Base-by-base conservation (phyloP, 2,329 filamentous ascomycete genomes). In the Ceratocystis albifundus region DNA sequence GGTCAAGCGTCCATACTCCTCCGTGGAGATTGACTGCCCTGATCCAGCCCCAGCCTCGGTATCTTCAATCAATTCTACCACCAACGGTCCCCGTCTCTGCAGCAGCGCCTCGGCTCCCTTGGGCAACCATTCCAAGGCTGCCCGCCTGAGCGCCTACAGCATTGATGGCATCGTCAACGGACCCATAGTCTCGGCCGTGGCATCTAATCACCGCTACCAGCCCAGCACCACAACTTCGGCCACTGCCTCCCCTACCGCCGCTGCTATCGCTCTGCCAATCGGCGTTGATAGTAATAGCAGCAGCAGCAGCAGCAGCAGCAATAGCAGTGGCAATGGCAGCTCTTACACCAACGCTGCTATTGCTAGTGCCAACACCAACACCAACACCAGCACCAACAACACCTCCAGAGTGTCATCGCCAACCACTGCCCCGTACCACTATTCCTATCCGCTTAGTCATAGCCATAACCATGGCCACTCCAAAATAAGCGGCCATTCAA, bases 1-100 rank as follows among this genome's bases (percentile, higher is more conserved):
- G 65, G 73, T 78, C 66, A 79, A 78, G 71, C 73, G 77, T 72
- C 71, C 74, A 15, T 72, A 76, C n/a, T 70, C 71, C 66, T 70
- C 73, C 61, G 73, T 76, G 71, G 71, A 74, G 65, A 71, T 72
- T 62, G 71, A 73, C 57, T 73, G 73, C 36, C 69, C 70, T 28
- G 65, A 69, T n/a, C 70, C 67, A 66, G 45, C 68, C 48, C 46
- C 28, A 41, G 36, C 55, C 25, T 28, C 28, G 3, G 61, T 25
- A n/a, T 32, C 61, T n/a, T 46, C 36, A 3, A 15, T 57, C 53
- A 17, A 3, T n/a, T 44, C 41, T n/a, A 64, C 67, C 41, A 36
- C 45, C 61, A 50, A 66, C 44, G 36, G 41, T 17, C 25, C n/a
- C 15, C 8, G 32, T 22, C n/a, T 36, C 41, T 48, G n/a, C 66